These are phyloP conservation scores for Phycomyces blakesleeanus DNA, from an alignment of 192 early-diverging fungal genomes.

Conservation along the genomic window DNA sequence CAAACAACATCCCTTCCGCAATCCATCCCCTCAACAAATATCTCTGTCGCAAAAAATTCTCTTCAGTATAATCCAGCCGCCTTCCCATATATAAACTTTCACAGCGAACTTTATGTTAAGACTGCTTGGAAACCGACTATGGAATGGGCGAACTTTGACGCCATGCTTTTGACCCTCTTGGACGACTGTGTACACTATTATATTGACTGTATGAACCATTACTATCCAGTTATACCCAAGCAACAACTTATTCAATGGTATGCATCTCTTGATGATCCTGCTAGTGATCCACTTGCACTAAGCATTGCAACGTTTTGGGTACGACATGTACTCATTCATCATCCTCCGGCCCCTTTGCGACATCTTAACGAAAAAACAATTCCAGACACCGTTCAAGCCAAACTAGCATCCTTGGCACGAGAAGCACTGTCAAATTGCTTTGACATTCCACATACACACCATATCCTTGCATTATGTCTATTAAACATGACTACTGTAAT, in stretches of 20 bases:
- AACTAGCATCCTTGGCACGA: constrained; percentile 9
- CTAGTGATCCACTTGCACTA: constrained; percentile 18
- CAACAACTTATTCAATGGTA: constrained; percentile 20
- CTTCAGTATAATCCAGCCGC: neutral
- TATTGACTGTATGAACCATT: constrained; percentile 26
- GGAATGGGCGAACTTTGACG: constrained; percentile 1
- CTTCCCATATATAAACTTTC: constrained; percentile 6
- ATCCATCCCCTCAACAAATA: neutral
- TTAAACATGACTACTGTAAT: constrained; percentile 19
- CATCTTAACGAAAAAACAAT: constrained; percentile 12
- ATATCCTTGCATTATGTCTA: constrained; percentile 18
- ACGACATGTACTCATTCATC: constrained; percentile 27
- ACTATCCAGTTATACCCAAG: constrained; percentile 19
- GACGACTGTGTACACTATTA: constrained; percentile 23
- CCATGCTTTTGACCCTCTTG: neutral
- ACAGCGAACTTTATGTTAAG: constrained; percentile 8
- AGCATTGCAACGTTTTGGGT: constrained; percentile 19
- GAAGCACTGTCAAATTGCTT: constrained; percentile 23
- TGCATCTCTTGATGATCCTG: constrained; percentile 19
- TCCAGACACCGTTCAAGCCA: constrained; percentile 17
- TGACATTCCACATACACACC: constrained; percentile 20
- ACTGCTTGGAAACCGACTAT: neutral
- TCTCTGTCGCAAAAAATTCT: no score
- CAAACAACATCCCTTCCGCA: neutral
- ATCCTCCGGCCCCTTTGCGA: constrained; percentile 7